Base-by-base conservation (phyloP, 441 rosid species). In the Populus hybrid region DNA sequence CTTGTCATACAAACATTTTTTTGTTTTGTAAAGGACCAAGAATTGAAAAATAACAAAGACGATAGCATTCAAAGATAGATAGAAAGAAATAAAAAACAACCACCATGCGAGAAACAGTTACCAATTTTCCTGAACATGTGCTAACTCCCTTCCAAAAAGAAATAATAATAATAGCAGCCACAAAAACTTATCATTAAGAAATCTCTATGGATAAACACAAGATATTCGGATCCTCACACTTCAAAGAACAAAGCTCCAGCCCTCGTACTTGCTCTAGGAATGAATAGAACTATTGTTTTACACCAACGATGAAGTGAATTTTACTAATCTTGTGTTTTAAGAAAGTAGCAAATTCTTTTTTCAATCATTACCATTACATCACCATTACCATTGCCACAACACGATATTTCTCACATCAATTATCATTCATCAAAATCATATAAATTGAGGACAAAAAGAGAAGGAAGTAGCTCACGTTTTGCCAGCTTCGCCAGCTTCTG, bases 401-500 rank as follows among this genome's bases (percentile, higher is more conserved):
- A 68, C 24, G 35, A 68, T 14, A 34, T 61, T 61, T 18, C 38
- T 68, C 10, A 3, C 0, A 23, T 18, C 42, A 68, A 35, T 20
- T 68, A 68, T 68, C 21, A 18, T 10, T 40, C 14, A 40, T 40
- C 65, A 50, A 8, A 72, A 73, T 26, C 20, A 50, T 40, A 10
- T 3, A 40, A 40, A 3, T 40, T 40, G n/a, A 16, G 63, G 46
- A 10, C 14, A 40, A 40, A 54, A 66, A 24, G 36, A 63, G 0
- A 36, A 72, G 14, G 8, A 67, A 34, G 5, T 10, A 70, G 76
- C 86, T 76, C 67, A 84, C 86, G 74, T 78, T 84, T 84, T 3
- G 84, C 86, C 8, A 81, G 84, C 76, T 81, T 84, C 10, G 84
- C 76, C 0, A 84, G 82, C 71, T 81, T 84, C 69, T 81, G 84